A percentile compares a stretch with the other conserved stretches of the same genome.
phyloP scores from a whole-genome alignment of 2,329 filamentous ascomycete genomes.

The Apiospora rasikravindrae region DNA sequence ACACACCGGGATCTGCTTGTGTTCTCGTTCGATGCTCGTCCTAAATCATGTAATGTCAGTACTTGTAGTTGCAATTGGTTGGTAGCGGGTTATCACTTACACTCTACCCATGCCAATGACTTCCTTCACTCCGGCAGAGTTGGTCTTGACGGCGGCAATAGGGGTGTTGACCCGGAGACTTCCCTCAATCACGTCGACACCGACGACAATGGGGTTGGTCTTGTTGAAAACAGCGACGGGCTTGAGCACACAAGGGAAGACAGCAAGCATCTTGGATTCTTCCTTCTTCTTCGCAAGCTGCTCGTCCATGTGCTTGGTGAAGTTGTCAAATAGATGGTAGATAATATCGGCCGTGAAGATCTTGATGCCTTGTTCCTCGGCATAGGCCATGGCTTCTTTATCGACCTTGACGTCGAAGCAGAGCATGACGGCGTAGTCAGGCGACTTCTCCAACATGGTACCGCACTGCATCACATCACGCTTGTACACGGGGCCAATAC shows the following conservation, averaged over 20 bases:
- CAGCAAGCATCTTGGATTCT: slow-evolving; percentile 91
- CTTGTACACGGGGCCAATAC: slow-evolving; percentile 97
- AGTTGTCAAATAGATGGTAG: slow-evolving; percentile 96
- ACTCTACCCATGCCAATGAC: slow-evolving; percentile 88
- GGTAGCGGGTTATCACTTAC: slow-evolving; percentile 61
- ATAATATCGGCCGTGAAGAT: slow-evolving; percentile 99
- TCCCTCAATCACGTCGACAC: slow-evolving; percentile 94
- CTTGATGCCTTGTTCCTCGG: slow-evolving; percentile 93
- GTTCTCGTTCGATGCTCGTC: slow-evolving; percentile 95
- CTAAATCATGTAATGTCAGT: slow-evolving; percentile 50
- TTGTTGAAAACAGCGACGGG: slow-evolving; percentile 98
- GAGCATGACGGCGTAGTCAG: slow-evolving; percentile 97
- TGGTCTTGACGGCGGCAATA: slow-evolving; percentile 84
- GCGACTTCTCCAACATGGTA: slow-evolving; percentile 94
- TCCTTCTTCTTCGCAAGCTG: slow-evolving; percentile 93
- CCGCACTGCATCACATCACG: slow-evolving; percentile 95
- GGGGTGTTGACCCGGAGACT: slow-evolving; percentile 86
- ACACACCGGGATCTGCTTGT: slow-evolving; percentile 90
- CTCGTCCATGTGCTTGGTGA: slow-evolving; percentile 91
- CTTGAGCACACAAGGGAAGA: slow-evolving; percentile 92
- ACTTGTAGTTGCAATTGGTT: neutral
- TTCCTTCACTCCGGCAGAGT: slow-evolving; percentile 81
- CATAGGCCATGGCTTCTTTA: slow-evolving; percentile 90
- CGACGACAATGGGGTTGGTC: slow-evolving; percentile 91
- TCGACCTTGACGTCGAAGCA: slow-evolving; percentile 99